These are phyloP conservation scores for Pythium scleroteichum DNA, from an alignment of 352 stramenopile genomes.

Conservation along the genomic window DNA sequence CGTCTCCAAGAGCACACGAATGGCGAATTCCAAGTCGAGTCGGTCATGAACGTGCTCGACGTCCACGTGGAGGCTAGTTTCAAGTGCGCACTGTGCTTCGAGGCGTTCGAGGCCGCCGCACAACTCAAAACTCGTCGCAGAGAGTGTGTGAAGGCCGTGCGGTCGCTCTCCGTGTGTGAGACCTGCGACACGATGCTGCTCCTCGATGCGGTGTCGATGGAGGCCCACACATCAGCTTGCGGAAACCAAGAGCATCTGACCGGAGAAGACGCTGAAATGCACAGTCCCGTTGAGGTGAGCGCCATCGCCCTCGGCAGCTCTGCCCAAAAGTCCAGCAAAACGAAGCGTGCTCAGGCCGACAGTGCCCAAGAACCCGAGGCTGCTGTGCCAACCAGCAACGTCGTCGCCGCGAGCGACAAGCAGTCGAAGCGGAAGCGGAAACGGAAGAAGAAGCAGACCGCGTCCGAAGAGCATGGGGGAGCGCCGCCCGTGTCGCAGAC, in stretches of 20 bases:
- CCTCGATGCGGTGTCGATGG: conserved; percentile 40
- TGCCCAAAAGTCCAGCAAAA: neutral
- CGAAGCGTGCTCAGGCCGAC: neutral
- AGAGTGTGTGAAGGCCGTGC: conserved; percentile 38
- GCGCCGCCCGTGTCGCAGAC: too few relatives aligned
- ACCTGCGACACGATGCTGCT: conserved; percentile 52
- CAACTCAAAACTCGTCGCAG: conserved; percentile 52
- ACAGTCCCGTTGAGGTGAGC: conserved; percentile 22
- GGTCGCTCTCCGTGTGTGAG: conserved; percentile 42
- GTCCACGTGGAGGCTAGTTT: conserved; percentile 41
- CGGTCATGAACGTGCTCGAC: conserved; percentile 61
- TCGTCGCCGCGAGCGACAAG: neutral
- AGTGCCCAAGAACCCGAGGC: neutral
- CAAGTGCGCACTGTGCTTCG: conserved; percentile 65
- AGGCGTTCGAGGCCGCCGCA: conserved; percentile 33
- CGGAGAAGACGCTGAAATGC: conserved; percentile 8
- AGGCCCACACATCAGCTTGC: conserved; percentile 44
- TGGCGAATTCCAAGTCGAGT: conserved; percentile 44
- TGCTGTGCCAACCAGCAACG: neutral
- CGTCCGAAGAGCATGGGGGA: too few relatives aligned
- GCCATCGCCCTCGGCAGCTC: conserved; percentile 15
- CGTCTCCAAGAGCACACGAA: conserved; percentile 32
- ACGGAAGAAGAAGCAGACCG: conserved; percentile 19
- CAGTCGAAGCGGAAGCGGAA: conserved; percentile 15
- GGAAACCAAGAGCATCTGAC: conserved; percentile 18